Base-by-base conservation (phyloP, 805 yeast species). In the Barnettozyma sucrosica region DNA sequence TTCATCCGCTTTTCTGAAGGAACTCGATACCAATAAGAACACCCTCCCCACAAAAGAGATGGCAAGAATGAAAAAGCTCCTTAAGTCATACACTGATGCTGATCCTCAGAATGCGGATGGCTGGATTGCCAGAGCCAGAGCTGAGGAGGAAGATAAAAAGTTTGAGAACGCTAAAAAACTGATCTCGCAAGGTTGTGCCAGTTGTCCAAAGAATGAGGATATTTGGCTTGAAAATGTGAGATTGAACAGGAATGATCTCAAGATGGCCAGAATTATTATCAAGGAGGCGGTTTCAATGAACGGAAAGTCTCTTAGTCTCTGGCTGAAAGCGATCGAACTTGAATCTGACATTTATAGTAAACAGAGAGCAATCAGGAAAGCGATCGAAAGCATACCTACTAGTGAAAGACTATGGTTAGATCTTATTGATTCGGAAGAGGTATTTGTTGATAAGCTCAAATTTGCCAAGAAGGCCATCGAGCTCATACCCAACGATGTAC, bases 41-140 rank as follows among this genome's bases (percentile, higher is more conserved):
- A 21, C 28, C 5, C 24, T 37, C 18, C 26, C 24, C 3, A 2
- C 41, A 9, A 20, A 81, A 4, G 90, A 86, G 52, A 64, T 81
- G 3, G 68, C 69, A 39, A 80, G 77, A 50, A 79, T 82, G 33
- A 67, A 93, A 33, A 58, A 71, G 2, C 68, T 89, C 8, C 70
- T 90, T 41, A 68, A 76, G n/a, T 81, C 89, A 3, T 74, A 86
- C 53, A 72, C 95, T 32, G 78, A 76, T 53, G 68, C 88, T 0
- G 84, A 87, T 55, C 96, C 97, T 0, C 65, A 67, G 37, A 83
- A 81, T 49, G 77, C 95, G 0, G 77, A 77, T 42, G 86, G 85
- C 5, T 92, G 96, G 96, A 85, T 92, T 20, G 88, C 95, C 0
- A 78, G 89, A 42, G 95, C 96, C 0, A 66, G 88, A 41, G 61